Evolutionary conservation across 306 rosid genomes (phyloP).

Genomic region (Prunus mira): DNA sequence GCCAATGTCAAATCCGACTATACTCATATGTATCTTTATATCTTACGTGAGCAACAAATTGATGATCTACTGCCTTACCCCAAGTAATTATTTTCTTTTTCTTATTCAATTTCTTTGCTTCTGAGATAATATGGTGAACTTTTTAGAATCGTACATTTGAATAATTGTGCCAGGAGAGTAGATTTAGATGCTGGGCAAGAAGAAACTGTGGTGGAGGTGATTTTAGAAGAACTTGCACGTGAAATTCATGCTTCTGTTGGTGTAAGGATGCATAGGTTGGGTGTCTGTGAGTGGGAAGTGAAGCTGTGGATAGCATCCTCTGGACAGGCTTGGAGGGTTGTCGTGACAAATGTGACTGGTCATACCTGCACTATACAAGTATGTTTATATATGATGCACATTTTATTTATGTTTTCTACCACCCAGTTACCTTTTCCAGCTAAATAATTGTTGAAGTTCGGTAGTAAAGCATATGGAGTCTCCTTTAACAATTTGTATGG

Average conservation of each 20-base stretch:
- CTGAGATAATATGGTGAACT: conserved; percentile 11
- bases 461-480: background rate
- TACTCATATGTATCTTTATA: conserved; percentile 91
- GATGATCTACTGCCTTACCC: conserved; percentile 73
- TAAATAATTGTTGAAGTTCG: conserved; percentile 2
- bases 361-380: conserved; percentile 89
- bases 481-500: background rate
- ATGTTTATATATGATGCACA: conserved; percentile 35
- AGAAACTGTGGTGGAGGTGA: conserved; percentile 58
- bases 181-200: conserved; percentile 52
- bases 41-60: conserved; percentile 77
- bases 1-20: conserved; percentile 71
- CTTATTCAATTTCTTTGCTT: conserved; percentile 16
- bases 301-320: conserved; percentile 79
- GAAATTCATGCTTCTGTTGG: conserved; percentile 82
- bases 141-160: conserved; percentile 33
- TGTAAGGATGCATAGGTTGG: conserved; percentile 94
- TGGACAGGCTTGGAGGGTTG: conserved; percentile 91
- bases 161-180: conserved; percentile 59
- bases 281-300: conserved; percentile 94
- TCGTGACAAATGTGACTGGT: conserved; percentile 93
- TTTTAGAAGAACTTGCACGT: conserved; percentile 65
- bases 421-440: background rate
- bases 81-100: conserved; percentile 51
- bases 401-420: conserved; percentile 17